Evolutionary conservation across 371 early-diverging fungal species (phyloP).

Genomic region (Phascolomyces articulosus): DNA sequence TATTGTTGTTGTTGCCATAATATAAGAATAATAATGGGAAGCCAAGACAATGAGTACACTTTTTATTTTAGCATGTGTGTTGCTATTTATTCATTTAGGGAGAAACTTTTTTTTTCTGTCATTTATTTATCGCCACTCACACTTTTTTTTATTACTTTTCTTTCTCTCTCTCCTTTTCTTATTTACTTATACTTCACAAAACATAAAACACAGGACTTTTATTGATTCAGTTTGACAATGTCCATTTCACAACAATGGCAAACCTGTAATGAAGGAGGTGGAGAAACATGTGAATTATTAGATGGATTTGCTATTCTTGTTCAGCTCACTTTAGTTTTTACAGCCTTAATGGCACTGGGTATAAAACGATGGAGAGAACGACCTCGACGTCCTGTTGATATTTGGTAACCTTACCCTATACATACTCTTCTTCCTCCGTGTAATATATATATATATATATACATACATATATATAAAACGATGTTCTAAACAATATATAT

Average conservation of each 20-base stretch:
- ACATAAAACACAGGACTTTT: neutral
- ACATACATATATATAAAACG: no score
- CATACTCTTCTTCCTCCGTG: no score
- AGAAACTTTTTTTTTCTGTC: neutral
- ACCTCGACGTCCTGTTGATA: constrained; percentile 59
- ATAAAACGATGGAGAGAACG: constrained; percentile 61
- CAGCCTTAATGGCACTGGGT: constrained; percentile 58
- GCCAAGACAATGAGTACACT: no score
- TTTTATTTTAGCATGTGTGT: no score
- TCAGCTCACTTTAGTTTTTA: constrained; percentile 55
- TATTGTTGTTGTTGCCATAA: no score
- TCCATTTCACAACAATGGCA: neutral
- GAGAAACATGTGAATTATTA: constrained; percentile 51
- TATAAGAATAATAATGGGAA: no score
- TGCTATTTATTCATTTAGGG: no score
- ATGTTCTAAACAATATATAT: no score
- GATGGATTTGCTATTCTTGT: constrained; percentile 65
- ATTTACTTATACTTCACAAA: neutral
- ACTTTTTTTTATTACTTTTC: neutral
- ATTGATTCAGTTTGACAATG: neutral
- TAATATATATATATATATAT: no score
- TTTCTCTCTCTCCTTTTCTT: neutral
- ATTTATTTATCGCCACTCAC: no score
- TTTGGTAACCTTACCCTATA: constrained; percentile 47
- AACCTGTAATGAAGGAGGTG: neutral